phyloP scores from a whole-genome alignment of 2,329 filamentous ascomycete species.

The Scytalidium lignicola region DNA sequence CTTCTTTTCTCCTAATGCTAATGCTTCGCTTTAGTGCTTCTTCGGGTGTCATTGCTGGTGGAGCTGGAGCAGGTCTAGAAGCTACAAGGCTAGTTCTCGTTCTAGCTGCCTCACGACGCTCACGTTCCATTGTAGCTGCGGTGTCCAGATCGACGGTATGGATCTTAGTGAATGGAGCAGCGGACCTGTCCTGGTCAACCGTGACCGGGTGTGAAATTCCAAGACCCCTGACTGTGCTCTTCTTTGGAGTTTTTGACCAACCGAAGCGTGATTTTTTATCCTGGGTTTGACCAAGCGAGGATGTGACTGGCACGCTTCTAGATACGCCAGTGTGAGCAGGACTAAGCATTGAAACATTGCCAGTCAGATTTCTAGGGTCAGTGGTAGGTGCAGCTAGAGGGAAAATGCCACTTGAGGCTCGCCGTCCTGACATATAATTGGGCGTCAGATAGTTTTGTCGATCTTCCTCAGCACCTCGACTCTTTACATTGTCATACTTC shows the following conservation, averaged over 20 bases:
- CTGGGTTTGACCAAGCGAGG: constrained; percentile 4
- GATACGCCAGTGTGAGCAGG: constrained; percentile 2
- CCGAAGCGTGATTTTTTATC: constrained; percentile 22
- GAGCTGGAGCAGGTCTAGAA: constrained; percentile 16
- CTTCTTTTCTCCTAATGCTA: constrained; percentile 18
- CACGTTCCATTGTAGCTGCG: constrained; percentile 24
- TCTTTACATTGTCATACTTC: no score
- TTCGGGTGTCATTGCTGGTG: constrained; percentile 12
- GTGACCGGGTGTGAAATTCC: constrained; percentile 26
- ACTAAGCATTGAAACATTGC: constrained; percentile 1
- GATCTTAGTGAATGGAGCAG: constrained; percentile 21
- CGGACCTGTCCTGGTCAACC: constrained; percentile 5
- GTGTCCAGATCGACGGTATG: constrained; percentile 27
- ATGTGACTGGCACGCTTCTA: constrained; percentile 1
- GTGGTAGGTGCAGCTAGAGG: constrained; percentile 10
- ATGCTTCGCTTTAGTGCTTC: constrained; percentile 17
- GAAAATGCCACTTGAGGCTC: constrained; percentile 23
- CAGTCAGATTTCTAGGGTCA: no score
- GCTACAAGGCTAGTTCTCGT: constrained; percentile 18
- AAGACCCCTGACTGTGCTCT: constrained; percentile 20
- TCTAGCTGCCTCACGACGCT: constrained; percentile 20
- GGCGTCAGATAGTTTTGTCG: not conserved
- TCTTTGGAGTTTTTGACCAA: constrained; percentile 16
- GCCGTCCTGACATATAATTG: constrained; percentile 19
- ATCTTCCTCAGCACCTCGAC: no score